A percentile compares a stretch with the other conserved stretches of the same genome.
Conservation (phyloP, 768 basidiomycete species). For the Boletus pseudopeckii region DNA sequence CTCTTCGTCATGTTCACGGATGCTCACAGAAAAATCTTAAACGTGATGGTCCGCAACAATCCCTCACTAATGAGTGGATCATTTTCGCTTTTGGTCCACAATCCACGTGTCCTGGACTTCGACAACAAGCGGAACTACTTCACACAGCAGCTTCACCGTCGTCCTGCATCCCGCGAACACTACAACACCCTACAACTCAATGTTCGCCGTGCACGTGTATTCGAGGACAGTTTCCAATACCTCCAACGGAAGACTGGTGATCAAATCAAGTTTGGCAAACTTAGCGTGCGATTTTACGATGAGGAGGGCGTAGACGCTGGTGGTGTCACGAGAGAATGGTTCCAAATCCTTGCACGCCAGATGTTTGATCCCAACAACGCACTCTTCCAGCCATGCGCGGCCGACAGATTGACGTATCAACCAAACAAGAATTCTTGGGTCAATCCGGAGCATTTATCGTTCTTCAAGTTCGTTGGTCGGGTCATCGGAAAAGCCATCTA, state of each 20-base stretch:
- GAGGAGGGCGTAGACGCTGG: slow-evolving; percentile 99
- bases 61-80: slow-evolving; percentile 98
- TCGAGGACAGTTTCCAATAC: slow-evolving; percentile 95
- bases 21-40: slow-evolving; percentile 87
- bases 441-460: slow-evolving; percentile 92
- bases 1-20: slow-evolving; percentile 93
- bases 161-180: slow-evolving; percentile 76
- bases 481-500: slow-evolving; percentile 98
- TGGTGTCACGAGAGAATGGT: slow-evolving; percentile 98
- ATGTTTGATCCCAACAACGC: slow-evolving; percentile 99
- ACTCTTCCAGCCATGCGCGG: slow-evolving; percentile 96
- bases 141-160: slow-evolving; percentile 85
- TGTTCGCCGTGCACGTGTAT: slow-evolving; percentile 86
- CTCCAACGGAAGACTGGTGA: slow-evolving; percentile 89
- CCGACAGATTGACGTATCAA: slow-evolving; percentile 92
- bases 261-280: slow-evolving; percentile 96
- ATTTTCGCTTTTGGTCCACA: slow-evolving; percentile 93
- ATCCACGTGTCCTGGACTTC: slow-evolving; percentile 95
- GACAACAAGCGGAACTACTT: slow-evolving; percentile 99
- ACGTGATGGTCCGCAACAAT: slow-evolving; percentile 97
- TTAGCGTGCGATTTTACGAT: slow-evolving; percentile 92
- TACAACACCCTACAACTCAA: slow-evolving; percentile 83
- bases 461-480: slow-evolving; percentile 98
- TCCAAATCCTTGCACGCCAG: slow-evolving; percentile 94
- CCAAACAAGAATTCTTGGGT: slow-evolving; percentile 92